Base-by-base conservation (phyloP, 306 rosid genomes). In the Corylus heterophylla region DNA sequence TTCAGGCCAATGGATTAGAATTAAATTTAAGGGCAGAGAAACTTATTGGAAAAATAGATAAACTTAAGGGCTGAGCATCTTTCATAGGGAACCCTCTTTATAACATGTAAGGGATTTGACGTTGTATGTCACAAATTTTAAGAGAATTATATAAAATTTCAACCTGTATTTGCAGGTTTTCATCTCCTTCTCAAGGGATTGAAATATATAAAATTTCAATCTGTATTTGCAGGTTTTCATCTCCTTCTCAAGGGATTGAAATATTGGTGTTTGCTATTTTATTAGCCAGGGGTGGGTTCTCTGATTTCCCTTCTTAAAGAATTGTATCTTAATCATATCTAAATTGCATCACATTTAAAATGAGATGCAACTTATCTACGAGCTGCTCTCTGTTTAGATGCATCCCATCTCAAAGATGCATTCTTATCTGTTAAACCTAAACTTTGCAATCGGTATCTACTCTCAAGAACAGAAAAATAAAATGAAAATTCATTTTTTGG, bases 391-490 rank as follows among this genome's bases (percentile, higher is more conserved):
- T 12, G n/a, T 14, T 42, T 16, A 25, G 16, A 10, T 25, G 66
- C 66, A 58, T 3, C 35, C 25, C 12, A 58, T 58, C 29, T 58
- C 64, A 58, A 58, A 39, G 10, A 9, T 22, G 13, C 64, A 59
- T 59, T 12, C 8, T 59, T 20, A 25, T 59, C 66, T 59, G 29
- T 59, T 59, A 59, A 59, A 1, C 20, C 18, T 52, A 13, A 52
- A 52, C n/a, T 52, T 16, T 13, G 58, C 20, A 16, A 52, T 52
- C n/a, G 2, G n/a, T 52, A 52, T 13, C 18, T 52, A 16, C 45
- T 52, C 18, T 52, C 58, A 16, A 52, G 58, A 52, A 52, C 71
- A 58, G 59, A 25, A 75, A 78, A 42, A 42, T 35, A 79, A 61
- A 27, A 20, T 1, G 42, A 29, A 50, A 73, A 61, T 18, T 51